Conservation (phyloP, 1,284 basidiomycete species). For the Pseudozyma flocculosa region DNA sequence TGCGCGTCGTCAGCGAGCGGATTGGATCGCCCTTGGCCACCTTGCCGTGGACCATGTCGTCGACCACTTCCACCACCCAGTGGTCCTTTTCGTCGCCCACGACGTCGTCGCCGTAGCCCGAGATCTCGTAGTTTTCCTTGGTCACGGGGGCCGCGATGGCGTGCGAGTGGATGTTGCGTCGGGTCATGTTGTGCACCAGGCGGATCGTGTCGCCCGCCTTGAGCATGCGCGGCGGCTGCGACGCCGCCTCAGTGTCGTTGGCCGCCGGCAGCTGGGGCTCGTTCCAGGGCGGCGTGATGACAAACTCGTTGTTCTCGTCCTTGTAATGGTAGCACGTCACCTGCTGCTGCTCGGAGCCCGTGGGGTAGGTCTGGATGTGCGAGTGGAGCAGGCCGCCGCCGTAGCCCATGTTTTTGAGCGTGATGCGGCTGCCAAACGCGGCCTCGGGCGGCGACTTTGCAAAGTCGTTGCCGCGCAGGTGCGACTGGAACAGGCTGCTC, state of each 20-base stretch:
- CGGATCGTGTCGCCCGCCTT: constrained; percentile 77
- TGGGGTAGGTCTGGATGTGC: constrained; percentile 89
- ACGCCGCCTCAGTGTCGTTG: constrained; percentile 16
- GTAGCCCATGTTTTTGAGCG: constrained; percentile 96
- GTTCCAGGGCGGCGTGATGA: constrained; percentile 78
- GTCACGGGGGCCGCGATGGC: constrained; percentile 81
- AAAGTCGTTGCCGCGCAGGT: constrained; percentile 91
- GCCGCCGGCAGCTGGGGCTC: constrained; percentile 51
- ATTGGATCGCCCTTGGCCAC: constrained; percentile 69
- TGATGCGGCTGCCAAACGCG: constrained; percentile 85
- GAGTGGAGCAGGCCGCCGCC: constrained; percentile 95
- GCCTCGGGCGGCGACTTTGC: constrained; percentile 67
- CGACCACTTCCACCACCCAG: constrained; percentile 91
- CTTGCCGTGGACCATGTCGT: constrained; percentile 66
- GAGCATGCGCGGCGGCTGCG: constrained; percentile 64
- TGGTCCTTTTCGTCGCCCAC: constrained; percentile 85
- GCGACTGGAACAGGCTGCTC: constrained; percentile 98
- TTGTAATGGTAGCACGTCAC: constrained; percentile 99
- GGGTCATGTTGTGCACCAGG: constrained; percentile 77
- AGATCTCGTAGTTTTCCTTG: constrained; percentile 87
- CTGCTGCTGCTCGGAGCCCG: constrained; percentile 92
- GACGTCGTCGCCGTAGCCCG: constrained; percentile 84
- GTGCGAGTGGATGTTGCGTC: constrained; percentile 91
- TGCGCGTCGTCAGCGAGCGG: constrained; percentile 83
- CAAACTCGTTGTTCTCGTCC: constrained; percentile 94